Conservation (phyloP, 106 monocot genomes). For the Cymbidium sinense region DNA sequence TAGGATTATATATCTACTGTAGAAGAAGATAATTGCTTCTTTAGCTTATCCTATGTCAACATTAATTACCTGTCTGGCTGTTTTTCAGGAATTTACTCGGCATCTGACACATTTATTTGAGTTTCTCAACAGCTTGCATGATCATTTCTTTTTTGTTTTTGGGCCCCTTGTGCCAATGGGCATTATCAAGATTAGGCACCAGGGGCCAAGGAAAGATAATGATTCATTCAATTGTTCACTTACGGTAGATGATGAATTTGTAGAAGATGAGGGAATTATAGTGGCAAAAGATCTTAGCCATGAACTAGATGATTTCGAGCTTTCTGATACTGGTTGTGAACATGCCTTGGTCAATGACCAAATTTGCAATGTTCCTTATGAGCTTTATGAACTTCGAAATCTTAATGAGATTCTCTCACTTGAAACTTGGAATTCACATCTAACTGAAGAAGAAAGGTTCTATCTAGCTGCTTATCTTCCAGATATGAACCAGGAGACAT, state of each 20-base stretch:
- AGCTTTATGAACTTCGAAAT: constrained; percentile 56
- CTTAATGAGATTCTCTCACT: constrained; percentile 71
- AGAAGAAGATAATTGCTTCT: no score
- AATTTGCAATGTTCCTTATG: constrained; percentile 67
- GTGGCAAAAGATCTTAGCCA: constrained; percentile 3
- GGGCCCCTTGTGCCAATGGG: constrained; percentile 50
- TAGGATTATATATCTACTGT: no score
- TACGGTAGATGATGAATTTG: constrained; percentile 5
- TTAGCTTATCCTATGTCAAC: no score
- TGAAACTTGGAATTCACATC: constrained; percentile 74
- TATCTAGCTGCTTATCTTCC: constrained; percentile 66
- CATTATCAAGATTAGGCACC: constrained; percentile 43
- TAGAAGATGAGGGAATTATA: constrained; percentile 24
- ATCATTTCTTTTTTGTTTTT: constrained; percentile 9
- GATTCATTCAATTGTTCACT: neutral
- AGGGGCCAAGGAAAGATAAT: constrained; percentile 13
- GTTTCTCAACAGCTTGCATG: constrained; percentile 22
- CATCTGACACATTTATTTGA: neutral
- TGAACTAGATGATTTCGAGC: constrained; percentile 45
- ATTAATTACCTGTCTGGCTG: neutral
- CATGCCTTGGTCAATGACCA: constrained; percentile 44
- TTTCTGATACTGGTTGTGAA: constrained; percentile 55
- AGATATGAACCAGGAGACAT: constrained; percentile 68
- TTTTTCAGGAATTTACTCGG: constrained; percentile 17
- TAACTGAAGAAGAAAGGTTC: constrained; percentile 81